Percentiles rank a stretch among this genome's conserved stretches.
Conservation (phyloP, 257 asterid genomes). For the Penstemon newberryi region DNA sequence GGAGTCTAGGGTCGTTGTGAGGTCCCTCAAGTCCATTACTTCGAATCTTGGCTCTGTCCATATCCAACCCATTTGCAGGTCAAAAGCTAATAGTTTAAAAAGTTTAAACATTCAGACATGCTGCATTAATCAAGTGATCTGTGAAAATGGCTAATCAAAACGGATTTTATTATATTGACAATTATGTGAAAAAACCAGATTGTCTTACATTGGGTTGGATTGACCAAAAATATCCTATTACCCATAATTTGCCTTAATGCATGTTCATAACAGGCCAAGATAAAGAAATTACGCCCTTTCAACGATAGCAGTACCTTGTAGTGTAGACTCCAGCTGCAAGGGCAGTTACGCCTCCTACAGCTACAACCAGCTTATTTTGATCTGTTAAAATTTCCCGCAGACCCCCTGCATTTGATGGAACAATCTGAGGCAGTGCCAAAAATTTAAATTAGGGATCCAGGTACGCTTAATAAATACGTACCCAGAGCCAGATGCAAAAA, state of each 20-base stretch:
- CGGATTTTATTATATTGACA: not conserved
- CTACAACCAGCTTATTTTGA: slow-evolving; percentile 88
- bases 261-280: too few relatives aligned
- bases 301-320: slow-evolving; percentile 58
- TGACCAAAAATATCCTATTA: not conserved
- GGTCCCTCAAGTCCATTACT: too few relatives aligned
- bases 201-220: not conserved
- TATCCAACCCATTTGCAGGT: not conserved
- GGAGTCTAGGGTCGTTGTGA: not conserved
- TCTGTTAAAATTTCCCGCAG: slow-evolving; percentile 80
- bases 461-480: not conserved
- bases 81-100: not conserved
- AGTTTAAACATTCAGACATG: not conserved
- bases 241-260: too few relatives aligned
- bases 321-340: slow-evolving; percentile 98
- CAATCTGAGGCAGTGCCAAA: slow-evolving; percentile 12
- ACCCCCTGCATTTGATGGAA: slow-evolving; percentile 64
- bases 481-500: not conserved
- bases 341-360: slow-evolving; percentile 93
- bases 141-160: not conserved
- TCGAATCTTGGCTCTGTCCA: too few relatives aligned
- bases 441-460: not conserved
- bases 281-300: too few relatives aligned
- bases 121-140: not conserved
- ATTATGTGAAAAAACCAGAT: not conserved